phyloP scores from a whole-genome alignment of 768 basidiomycete species.

The Boletus insuetus region DNA sequence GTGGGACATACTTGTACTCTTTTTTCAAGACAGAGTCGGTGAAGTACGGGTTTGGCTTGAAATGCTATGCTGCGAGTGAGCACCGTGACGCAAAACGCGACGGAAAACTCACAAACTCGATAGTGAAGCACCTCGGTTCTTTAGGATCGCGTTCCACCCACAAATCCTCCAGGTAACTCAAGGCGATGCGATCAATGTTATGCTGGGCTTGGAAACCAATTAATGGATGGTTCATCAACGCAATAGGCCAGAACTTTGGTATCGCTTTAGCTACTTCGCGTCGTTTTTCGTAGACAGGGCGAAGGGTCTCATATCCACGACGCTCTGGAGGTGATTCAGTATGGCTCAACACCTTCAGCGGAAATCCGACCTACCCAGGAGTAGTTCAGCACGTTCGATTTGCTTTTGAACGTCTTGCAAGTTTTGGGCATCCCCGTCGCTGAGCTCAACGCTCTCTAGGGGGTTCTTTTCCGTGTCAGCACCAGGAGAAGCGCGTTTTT shows the following conservation, averaged over 20 bases:
- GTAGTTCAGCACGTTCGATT: constrained; percentile 65
- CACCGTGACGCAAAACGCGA: not conserved
- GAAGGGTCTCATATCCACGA: constrained; percentile 53
- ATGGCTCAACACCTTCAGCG: not conserved
- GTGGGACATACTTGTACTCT: constrained; percentile 70
- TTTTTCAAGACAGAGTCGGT: constrained; percentile 73
- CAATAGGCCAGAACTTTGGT: constrained; percentile 82
- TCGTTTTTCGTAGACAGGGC: constrained; percentile 67
- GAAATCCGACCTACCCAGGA: constrained; percentile 54
- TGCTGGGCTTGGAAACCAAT: constrained; percentile 69
- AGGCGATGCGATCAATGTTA: constrained; percentile 72
- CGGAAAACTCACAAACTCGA: constrained; percentile 76
- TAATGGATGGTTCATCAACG: constrained; percentile 68
- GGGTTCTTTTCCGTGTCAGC: constrained; percentile 72
- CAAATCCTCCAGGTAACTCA: constrained; percentile 82
- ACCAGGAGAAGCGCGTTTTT: constrained; percentile 80
- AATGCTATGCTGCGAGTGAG: constrained; percentile 47
- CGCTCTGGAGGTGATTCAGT: constrained; percentile 48
- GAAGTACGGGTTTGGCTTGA: constrained; percentile 87
- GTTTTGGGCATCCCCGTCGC: constrained; percentile 69
- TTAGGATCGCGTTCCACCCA: constrained; percentile 73
- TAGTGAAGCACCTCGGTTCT: constrained; percentile 78
- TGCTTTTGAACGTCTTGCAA: constrained; percentile 65
- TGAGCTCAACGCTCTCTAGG: constrained; percentile 63
- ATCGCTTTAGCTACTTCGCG: constrained; percentile 64